phyloP scores from a whole-genome alignment of 345 rosid genomes.

The Ceriops tagal region DNA sequence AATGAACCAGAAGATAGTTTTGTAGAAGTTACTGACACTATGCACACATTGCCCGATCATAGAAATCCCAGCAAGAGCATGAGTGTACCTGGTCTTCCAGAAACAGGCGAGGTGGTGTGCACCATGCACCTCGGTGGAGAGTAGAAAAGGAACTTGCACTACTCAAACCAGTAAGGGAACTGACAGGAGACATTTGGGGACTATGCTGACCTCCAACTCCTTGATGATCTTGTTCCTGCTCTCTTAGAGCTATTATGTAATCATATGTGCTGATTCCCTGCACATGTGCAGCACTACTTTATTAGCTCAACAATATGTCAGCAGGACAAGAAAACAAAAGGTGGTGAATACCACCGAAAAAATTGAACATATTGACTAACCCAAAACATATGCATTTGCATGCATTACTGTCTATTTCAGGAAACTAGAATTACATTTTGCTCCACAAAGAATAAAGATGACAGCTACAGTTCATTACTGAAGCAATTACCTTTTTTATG shows the following conservation, averaged over 20 bases:
- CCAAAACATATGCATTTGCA: background rate
- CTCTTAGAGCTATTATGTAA: constrained; percentile 92
- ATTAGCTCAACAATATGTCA: background rate
- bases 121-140: constrained; percentile 95
- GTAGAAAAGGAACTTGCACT: constrained; percentile 95
- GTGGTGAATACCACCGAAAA: background rate
- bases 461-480: too few relatives aligned
- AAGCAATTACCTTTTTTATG: constrained; percentile 65
- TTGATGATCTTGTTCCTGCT: constrained; percentile 95
- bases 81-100: constrained; percentile 88
- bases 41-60: background rate
- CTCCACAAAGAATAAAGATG: background rate
- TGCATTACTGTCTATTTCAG: background rate
- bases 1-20: background rate
- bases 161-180: constrained; percentile 93
- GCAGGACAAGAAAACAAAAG: too few relatives aligned
- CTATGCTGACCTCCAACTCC: constrained; percentile 86
- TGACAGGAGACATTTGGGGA: constrained; percentile 92
- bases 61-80: background rate
- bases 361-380: background rate
- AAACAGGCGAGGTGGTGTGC: constrained; percentile 92
- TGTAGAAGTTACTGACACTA: background rate
- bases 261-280: constrained; percentile 99
- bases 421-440: background rate
- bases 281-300: constrained; percentile 1